Percentiles rank a stretch among this genome's conserved stretches.
Conservation (phyloP, 345 rosid genomes). For the Gossypium mustelinum region DNA sequence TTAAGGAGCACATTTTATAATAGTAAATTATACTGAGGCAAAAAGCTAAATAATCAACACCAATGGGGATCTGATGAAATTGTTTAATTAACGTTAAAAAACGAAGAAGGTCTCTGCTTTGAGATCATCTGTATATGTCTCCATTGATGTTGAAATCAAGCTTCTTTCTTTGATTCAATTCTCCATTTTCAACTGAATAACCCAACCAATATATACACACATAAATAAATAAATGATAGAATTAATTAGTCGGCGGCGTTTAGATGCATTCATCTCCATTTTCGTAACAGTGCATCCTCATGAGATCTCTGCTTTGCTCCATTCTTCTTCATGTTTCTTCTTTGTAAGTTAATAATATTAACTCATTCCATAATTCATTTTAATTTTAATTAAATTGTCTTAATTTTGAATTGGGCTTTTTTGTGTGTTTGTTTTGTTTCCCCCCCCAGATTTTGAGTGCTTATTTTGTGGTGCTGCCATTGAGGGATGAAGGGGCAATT, state of each 20-base stretch:
- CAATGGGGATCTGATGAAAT: background rate
- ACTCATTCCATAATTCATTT: background rate
- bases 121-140: background rate
- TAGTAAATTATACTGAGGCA: background rate
- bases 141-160: background rate
- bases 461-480: constrained; percentile 80
- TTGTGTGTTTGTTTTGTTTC: too few species aligned
- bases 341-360: constrained; percentile 42
- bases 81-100: background rate
- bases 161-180: background rate
- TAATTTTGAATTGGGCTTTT: background rate
- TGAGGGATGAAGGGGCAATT: constrained; percentile 89
- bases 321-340: constrained; percentile 85
- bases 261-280: constrained; percentile 47
- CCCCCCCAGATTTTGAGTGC: constrained; percentile 68
- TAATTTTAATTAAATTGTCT: background rate
- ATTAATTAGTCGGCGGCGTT: constrained; percentile 36
- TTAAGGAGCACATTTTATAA: background rate
- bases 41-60: background rate
- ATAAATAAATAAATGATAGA: background rate
- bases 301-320: constrained; percentile 67
- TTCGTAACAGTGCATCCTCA: constrained; percentile 76
- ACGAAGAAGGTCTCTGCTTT: background rate
- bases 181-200: constrained; percentile 2
- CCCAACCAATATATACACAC: background rate